phyloP scores from a whole-genome alignment of 2,329 filamentous ascomycete species.

The Penicillium sp. region DNA sequence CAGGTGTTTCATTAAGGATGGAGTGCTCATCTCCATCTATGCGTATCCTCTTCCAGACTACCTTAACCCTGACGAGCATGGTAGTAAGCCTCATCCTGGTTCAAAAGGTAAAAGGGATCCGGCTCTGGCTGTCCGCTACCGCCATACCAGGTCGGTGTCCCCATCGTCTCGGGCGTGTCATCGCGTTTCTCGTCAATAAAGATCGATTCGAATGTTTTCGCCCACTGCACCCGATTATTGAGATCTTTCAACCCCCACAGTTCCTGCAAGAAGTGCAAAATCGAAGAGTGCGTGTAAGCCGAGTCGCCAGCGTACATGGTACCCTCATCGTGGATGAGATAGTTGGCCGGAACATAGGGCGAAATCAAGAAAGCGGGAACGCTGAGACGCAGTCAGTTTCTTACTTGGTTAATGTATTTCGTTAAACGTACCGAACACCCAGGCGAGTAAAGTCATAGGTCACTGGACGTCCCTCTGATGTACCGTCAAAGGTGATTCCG shows the following conservation, averaged over 20 bases:
- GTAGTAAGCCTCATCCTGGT: conserved; percentile 34
- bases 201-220: conserved; percentile 42
- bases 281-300: conserved; percentile 41
- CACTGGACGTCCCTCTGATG: conserved; percentile 32
- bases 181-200: conserved; percentile 25
- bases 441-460: conserved; percentile 42
- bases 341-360: conserved; percentile 32
- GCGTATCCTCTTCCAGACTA: not conserved
- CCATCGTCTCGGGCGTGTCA: conserved; percentile 30
- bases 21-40: not conserved
- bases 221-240: conserved; percentile 45
- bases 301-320: conserved; percentile 38
- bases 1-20: not conserved
- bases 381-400: conserved; percentile 5
- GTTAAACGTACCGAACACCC: conserved; percentile 31
- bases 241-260: conserved; percentile 41
- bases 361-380: conserved; percentile 41
- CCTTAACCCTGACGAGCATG: not conserved
- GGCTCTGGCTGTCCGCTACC: conserved; percentile 34
- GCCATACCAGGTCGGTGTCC: conserved; percentile 37
- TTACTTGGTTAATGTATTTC: not conserved
- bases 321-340: conserved; percentile 39
- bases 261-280: conserved; percentile 43
- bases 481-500: conserved; percentile 30
- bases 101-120: conserved; percentile 31